Evolutionary conservation across 2,329 filamentous ascomycete genomes (phyloP).

Genomic region (Pyricularia sp.): DNA sequence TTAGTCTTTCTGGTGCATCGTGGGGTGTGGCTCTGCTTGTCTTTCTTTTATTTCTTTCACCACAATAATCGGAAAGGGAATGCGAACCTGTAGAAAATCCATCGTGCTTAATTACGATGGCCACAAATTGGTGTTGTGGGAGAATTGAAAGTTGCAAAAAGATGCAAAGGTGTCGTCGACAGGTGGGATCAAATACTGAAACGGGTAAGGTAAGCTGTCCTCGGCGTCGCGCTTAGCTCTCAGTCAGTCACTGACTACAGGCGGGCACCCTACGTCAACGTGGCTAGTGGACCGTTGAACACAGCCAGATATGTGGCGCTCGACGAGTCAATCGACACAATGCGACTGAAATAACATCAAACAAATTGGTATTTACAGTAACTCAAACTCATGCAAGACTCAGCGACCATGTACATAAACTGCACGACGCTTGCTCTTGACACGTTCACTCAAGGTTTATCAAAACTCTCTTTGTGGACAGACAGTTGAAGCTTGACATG

Average conservation of each 20-base stretch:
- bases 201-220: neutral
- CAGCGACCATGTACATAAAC: neutral
- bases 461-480: neutral
- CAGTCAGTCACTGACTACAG: neutral
- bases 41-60: neutral
- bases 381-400: neutral
- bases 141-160: neutral
- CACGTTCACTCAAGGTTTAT: neutral
- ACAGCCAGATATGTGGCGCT: neutral
- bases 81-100: slow-evolving; percentile 29
- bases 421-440: neutral
- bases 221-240: neutral
- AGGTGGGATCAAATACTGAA: neutral
- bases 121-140: neutral
- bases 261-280: neutral
- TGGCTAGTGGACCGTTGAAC: neutral
- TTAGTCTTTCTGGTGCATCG: neutral
- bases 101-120: slow-evolving; percentile 17
- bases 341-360: neutral
- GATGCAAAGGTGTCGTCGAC: neutral
- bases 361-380: neutral
- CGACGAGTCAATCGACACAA: neutral
- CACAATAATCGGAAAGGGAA: neutral
- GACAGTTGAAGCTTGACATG: neutral
- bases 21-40: neutral